phyloP scores from a whole-genome alignment of 768 basidiomycete species.

The Omphalotus guepiniiformis region DNA sequence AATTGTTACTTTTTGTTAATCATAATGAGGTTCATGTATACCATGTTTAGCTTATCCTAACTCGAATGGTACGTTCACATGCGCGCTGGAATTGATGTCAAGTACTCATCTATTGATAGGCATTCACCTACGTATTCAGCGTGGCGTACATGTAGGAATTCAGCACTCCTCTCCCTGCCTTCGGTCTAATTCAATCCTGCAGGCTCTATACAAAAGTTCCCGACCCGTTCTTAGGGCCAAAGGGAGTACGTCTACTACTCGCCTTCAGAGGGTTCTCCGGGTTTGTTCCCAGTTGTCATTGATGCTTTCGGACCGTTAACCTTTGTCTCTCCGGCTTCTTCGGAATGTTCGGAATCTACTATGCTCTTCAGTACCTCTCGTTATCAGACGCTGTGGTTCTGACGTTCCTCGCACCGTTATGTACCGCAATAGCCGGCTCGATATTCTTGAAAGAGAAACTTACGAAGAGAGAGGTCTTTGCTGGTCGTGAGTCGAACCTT shows the following conservation, averaged over 20 bases:
- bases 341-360: constrained; percentile 66
- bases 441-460: constrained; percentile 60
- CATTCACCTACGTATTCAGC: constrained; percentile 49
- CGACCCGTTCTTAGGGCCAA: constrained; percentile 52
- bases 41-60: constrained; percentile 42
- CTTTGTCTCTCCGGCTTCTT: constrained; percentile 49
- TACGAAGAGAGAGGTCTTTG: constrained; percentile 49
- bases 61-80: constrained; percentile 48
- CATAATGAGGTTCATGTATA: not conserved
- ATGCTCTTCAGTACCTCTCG: constrained; percentile 68
- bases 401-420: constrained; percentile 68
- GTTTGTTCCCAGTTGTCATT: constrained; percentile 21
- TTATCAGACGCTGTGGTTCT: constrained; percentile 77
- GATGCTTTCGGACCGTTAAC: constrained; percentile 9
- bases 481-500: constrained; percentile 34
- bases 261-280: constrained; percentile 46
- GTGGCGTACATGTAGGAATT: constrained; percentile 42
- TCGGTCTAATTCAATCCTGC: not conserved
- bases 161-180: constrained; percentile 2
- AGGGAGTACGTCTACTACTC: constrained; percentile 45
- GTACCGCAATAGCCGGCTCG: constrained; percentile 57
- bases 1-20: not conserved
- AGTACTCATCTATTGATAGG: constrained; percentile 32
- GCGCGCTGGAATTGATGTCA: not conserved
- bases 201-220: constrained; percentile 38